phyloP scores from a whole-genome alignment of 371 early-diverging fungal species.

The Conidiobolus incongruus region DNA sequence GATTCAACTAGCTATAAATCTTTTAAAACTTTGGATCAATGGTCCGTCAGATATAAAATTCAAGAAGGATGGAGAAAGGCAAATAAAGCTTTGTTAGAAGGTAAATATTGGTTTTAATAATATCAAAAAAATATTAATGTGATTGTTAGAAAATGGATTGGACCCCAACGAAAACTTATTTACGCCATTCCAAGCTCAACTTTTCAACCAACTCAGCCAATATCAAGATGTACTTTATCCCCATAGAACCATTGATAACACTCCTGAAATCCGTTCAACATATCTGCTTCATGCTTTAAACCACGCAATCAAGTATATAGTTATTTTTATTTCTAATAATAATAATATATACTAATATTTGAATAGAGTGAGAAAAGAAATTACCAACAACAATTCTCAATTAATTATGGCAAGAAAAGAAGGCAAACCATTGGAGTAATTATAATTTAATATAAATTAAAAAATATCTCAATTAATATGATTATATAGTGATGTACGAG shows the following conservation, averaged over 20 bases:
- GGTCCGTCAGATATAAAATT: not conserved
- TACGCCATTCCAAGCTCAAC: no score
- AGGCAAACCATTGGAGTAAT: constrained; percentile 17
- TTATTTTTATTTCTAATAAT: not conserved
- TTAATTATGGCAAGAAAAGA: constrained; percentile 28
- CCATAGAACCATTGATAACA: constrained; percentile 28
- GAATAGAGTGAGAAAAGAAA: constrained; percentile 35
- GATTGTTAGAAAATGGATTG: no score
- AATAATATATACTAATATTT: no score
- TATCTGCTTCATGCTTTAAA: constrained; percentile 73
- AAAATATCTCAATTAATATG: not conserved
- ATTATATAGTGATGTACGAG: constrained; percentile 61
- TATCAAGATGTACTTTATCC: constrained; percentile 59
- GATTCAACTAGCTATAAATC: not conserved
- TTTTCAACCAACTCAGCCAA: no score
- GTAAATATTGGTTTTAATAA: not conserved
- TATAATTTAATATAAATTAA: not conserved
- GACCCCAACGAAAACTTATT: no score
- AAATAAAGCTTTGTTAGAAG: not conserved
- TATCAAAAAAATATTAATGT: no score
- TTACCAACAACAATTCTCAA: constrained; percentile 56
- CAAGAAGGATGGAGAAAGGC: constrained; percentile 7
- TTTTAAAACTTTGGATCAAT: not conserved
- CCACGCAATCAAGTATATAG: constrained; percentile 55
- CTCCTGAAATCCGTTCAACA: constrained; percentile 35